Base-by-base conservation (phyloP, 495 filamentous ascomycete genomes). In the Trypethelium eluteriae region DNA sequence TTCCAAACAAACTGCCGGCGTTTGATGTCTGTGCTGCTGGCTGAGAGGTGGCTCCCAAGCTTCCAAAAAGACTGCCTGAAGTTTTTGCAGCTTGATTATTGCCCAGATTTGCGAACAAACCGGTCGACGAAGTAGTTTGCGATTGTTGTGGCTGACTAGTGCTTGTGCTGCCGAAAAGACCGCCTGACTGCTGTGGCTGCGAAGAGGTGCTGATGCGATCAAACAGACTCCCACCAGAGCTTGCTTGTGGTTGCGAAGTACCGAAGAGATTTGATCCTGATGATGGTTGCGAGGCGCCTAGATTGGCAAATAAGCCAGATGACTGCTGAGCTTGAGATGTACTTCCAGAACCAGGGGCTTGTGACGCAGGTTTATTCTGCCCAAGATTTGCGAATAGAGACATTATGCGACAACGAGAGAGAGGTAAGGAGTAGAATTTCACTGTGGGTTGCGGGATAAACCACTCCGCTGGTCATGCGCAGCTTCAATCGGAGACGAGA, bases 311-410 rank as follows among this genome's bases (percentile, higher is more conserved):
- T 38, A 70, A 62, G 46, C 68, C 44, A 10, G 53, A 35, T 2
- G 53, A 59, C 36, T 59, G 53, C 53, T 59, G 53, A 36, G 53
- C 7, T 36, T 59, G 53, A 34, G 53, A 59, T 35, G 53, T 32
- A 36, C 36, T 59, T 34, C 25, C 14, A 36, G 49, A 53, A 53
- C 11, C 18, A 10, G 53, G 32, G 50, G 38, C 68, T 53, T 38
- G 68, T 64, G 12, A 39, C n/a, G 66, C 36, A 7, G 68, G 64
- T 63, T 67, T 67, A 46, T 64, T 69, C 38, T 39, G 49, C 32
- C 68, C 69, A 44, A 73, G 66, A 69, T 66, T 68, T 16, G 56
- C 50, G 62, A 72, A 70, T 10, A 41, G 4, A 35, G 53, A 59
- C 53, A 59, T 59, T 18, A 5, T 36, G 53, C 5, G 36, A 34